Evolutionary conservation across 2,329 filamentous ascomycete genomes (phyloP), one percentile per base, ranked within the genome.

Genomic region (Parastagonospora avenae): DNA sequence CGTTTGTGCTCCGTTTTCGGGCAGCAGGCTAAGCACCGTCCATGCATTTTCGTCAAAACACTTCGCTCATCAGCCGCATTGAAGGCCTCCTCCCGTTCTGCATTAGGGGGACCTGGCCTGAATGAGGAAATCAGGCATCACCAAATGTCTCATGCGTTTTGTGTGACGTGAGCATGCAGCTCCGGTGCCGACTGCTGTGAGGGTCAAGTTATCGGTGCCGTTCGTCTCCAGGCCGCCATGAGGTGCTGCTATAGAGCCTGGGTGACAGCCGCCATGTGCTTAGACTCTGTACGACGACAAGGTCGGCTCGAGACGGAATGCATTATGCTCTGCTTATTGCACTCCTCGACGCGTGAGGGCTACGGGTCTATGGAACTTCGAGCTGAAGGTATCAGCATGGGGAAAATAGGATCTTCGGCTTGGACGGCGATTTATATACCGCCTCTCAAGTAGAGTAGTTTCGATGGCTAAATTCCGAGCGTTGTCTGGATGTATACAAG

Each of bases 181-280:
- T 24, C 19, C 19, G 5, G 19, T 24, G 19, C 5, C 19, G 19
- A 24, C 19, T 24, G 19, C 19, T 24, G 19, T 24, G 19, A 24
- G 19, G 19, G 19, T 5, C 19, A 24, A 24, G 19, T 24, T 5
- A 24, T 24, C 19, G 19, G 19, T 24, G 19, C 19, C 5, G 5
- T 24, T 3, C 41, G 44, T 58, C 57, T 58, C 40, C 41, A 50
- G 49, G 52, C 46, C 42, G 50, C 53, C 42, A 45, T 42, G 42
- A 45, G 51, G 49, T 54, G 50, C 47, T 31, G 46, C 35, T 54
- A 49, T 44, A 46, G 36, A 39, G 40, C 33, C 40, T 56, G 50
- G 54, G 53, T 62, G 56, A 63, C 54, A 62, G 62, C 62, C 59
- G 65, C 68, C 62, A 68, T 70, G 65, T 69, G 67, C 56, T 60